phyloP scores from a whole-genome alignment of 164 flowering plant species.

The Nymphaea colorata region DNA sequence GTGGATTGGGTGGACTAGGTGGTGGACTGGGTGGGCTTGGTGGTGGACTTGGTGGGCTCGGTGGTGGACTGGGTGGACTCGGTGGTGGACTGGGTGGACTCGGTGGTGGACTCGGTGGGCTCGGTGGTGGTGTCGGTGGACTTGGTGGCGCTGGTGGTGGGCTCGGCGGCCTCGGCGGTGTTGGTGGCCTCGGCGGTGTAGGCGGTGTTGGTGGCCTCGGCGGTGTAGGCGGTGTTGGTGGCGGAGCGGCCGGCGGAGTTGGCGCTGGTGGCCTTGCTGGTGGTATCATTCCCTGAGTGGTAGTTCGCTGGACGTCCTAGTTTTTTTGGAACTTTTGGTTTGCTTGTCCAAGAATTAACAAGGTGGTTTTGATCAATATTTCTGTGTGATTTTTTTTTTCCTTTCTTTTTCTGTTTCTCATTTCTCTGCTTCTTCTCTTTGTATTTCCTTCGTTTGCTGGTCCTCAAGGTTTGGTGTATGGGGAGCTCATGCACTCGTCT shows the following conservation, averaged over 20 bases:
- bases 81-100: conserved; percentile 1
- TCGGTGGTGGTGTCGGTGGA: conserved; percentile 5
- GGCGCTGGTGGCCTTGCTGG: conserved; percentile 1
- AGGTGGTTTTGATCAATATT: not conserved
- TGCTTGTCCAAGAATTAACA: not conserved
- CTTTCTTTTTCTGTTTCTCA: not conserved
- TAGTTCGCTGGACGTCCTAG: not conserved
- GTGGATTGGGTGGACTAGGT: too few species aligned
- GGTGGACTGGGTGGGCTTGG: conserved; percentile 2
- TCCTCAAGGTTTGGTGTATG: not conserved
- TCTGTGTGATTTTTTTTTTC: not conserved
- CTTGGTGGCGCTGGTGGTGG: conserved; percentile 4
- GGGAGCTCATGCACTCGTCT: not conserved
- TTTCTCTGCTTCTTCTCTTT: not conserved
- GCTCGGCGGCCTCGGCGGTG: conserved; percentile 1
- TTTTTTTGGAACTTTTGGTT: not conserved
- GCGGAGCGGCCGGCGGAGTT: not conserved
- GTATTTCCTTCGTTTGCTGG: not conserved
- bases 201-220: conserved; percentile 4
- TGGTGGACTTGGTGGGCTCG: not conserved
- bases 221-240: not conserved
- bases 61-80: not conserved
- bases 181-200: conserved; percentile 5
- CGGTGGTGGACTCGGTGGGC: not conserved
- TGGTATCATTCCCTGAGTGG: not conserved